Evolutionary conservation across 2,329 filamentous ascomycete species (phyloP).

Genomic region (Aspergillus brasiliensis): DNA sequence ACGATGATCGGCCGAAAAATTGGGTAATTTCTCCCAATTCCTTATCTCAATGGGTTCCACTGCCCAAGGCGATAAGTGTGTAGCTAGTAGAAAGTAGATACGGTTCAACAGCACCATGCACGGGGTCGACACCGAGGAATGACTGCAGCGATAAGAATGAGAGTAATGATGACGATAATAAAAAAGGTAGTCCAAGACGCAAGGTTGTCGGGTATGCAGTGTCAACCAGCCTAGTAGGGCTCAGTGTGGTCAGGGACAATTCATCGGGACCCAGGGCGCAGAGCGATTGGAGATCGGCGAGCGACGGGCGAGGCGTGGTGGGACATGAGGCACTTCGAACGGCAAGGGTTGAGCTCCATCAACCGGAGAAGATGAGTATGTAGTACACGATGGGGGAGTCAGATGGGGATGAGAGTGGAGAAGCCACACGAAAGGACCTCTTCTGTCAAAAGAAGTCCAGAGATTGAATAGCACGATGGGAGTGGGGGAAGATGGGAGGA

Average conservation of each 20-base stretch:
- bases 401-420: too few relatives aligned
- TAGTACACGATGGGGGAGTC: neutral
- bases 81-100: too few relatives aligned
- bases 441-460: too few relatives aligned
- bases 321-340: conserved; percentile 17
- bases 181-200: neutral
- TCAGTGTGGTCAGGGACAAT: conserved; percentile 15
- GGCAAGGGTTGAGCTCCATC: conserved; percentile 3
- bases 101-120: neutral
- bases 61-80: too few relatives aligned
- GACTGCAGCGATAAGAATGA: neutral
- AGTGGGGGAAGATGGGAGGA: too few relatives aligned
- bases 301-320: conserved; percentile 19
- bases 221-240: conserved; percentile 5
- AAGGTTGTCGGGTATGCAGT: conserved; percentile 10
- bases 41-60: neutral
- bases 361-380: neutral
- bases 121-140: neutral
- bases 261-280: conserved; percentile 15
- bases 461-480: too few relatives aligned
- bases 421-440: too few relatives aligned
- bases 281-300: conserved; percentile 13
- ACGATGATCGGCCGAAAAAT: conserved; percentile 1
- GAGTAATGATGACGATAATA: neutral
- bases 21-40: neutral